Conservation (phyloP, 1,284 basidiomycete species). For the Trichosporon ovoides region DNA sequence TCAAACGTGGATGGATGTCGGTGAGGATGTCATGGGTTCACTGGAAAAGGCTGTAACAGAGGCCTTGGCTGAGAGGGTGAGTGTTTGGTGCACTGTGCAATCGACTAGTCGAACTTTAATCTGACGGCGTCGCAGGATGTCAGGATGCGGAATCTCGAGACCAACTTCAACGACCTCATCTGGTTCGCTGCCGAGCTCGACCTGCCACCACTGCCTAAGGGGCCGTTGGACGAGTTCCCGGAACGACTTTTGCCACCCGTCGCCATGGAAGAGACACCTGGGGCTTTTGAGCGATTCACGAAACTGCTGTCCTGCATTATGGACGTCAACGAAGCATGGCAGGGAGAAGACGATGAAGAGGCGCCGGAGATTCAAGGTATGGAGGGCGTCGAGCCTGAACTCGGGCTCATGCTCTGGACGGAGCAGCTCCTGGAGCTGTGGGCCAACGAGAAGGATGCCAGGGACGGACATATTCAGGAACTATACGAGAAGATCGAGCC, state of each 20-base stretch:
- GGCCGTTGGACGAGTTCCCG: slow-evolving; percentile 24
- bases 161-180: slow-evolving; percentile 36
- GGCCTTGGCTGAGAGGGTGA: slow-evolving; percentile 39
- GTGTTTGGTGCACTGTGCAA: slow-evolving; percentile 3
- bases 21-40: slow-evolving; percentile 33
- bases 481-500: slow-evolving; percentile 46
- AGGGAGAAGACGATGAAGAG: slow-evolving; percentile 27
- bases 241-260: slow-evolving; percentile 28
- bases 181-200: slow-evolving; percentile 44
- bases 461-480: slow-evolving; percentile 41
- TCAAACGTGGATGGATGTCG: slow-evolving; percentile 33
- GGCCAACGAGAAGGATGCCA: slow-evolving; percentile 31
- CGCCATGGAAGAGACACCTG: slow-evolving; percentile 31
- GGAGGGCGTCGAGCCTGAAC: slow-evolving; percentile 43
- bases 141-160: slow-evolving; percentile 31
- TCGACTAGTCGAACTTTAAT: too few relatives aligned
- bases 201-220: slow-evolving; percentile 27
- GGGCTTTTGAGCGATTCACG: slow-evolving; percentile 30
- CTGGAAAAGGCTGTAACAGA: slow-evolving; percentile 27
- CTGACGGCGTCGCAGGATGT: slow-evolving; percentile 24
- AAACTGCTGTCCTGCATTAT: slow-evolving; percentile 26
- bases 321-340: slow-evolving; percentile 20
- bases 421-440: slow-evolving; percentile 36
- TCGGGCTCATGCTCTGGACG: slow-evolving; percentile 40
- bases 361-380: slow-evolving; percentile 31